Conservation (phyloP, 495 filamentous ascomycete genomes). For the Xylaria venustula region DNA sequence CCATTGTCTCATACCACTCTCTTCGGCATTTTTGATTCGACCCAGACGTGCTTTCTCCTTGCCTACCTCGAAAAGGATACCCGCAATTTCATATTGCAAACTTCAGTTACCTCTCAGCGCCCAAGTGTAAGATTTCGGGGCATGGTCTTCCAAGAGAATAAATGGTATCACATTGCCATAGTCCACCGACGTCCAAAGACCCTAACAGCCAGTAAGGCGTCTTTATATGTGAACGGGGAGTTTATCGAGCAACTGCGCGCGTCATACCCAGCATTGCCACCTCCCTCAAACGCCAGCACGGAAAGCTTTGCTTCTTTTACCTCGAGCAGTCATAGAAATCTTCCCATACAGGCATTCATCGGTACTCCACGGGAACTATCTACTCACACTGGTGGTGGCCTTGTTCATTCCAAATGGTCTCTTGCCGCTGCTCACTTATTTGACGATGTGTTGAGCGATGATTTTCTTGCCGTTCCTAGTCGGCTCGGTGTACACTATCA, state of each 20-base stretch:
- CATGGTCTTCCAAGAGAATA: conserved; percentile 64
- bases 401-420: conserved; percentile 80
- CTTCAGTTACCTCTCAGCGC: conserved; percentile 79
- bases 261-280: conserved; percentile 75
- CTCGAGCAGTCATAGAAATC: conserved; percentile 53
- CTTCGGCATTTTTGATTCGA: conserved; percentile 91
- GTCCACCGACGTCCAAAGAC: conserved; percentile 76
- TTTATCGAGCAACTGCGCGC: conserved; percentile 91
- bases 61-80: conserved; percentile 93
- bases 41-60: conserved; percentile 90
- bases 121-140: conserved; percentile 94
- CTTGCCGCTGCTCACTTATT: conserved; percentile 86
- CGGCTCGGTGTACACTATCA: conserved; percentile 87
- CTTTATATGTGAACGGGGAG: conserved; percentile 88
- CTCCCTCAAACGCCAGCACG: conserved; percentile 54
- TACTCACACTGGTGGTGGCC: conserved; percentile 70
- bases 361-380: conserved; percentile 92
- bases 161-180: conserved; percentile 91
- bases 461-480: conserved; percentile 85
- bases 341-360: conserved; percentile 84
- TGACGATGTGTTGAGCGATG: conserved; percentile 84
- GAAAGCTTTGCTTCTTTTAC: conserved; percentile 61
- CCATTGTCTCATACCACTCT: conserved; percentile 83
- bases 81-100: conserved; percentile 93
- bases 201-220: conserved; percentile 77